A percentile compares a stretch with the other conserved stretches of the same genome.
These are phyloP conservation scores for Monosporascus sp. DNA, from an alignment of 2,329 filamentous ascomycete species.

Conservation along the genomic window DNA sequence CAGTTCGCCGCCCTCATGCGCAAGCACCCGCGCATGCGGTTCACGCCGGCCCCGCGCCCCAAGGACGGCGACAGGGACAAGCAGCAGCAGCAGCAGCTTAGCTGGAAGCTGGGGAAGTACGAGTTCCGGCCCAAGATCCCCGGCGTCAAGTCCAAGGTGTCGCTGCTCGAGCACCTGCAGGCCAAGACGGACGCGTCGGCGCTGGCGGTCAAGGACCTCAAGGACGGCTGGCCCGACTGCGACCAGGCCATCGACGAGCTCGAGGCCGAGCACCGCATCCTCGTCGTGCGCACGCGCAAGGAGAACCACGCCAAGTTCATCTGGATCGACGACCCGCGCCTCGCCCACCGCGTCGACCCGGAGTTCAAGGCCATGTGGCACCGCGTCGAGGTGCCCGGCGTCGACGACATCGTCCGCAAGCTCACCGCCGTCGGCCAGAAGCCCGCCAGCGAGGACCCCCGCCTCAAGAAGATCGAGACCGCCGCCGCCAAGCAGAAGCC, in stretches of 20 bases:
- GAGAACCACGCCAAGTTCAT: conserved; percentile 81
- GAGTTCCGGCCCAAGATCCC: conserved; percentile 76
- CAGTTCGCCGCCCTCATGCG: conserved; percentile 65
- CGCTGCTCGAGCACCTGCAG: conserved; percentile 78
- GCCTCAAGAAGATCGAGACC: conserved; percentile 46
- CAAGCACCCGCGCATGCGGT: conserved; percentile 55
- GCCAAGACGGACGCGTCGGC: conserved; percentile 75
- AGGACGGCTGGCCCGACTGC: conserved; percentile 91
- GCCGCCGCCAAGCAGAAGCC: conserved; percentile 62
- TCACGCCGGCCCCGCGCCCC: conserved; percentile 51
- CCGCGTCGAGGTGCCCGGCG: conserved; percentile 69
- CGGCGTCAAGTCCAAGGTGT: conserved; percentile 70
- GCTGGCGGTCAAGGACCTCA: conserved; percentile 81
- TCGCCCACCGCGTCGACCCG: conserved; percentile 69
- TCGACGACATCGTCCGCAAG: conserved; percentile 68
- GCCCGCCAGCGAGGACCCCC: conserved; percentile 76
- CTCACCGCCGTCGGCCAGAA: conserved; percentile 75
- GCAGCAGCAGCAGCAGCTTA: conserved; percentile 45
- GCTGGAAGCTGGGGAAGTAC: conserved; percentile 68
- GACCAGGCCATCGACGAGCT: conserved; percentile 72
- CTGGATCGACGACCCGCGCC: conserved; percentile 80
- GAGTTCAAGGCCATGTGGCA: conserved; percentile 85
- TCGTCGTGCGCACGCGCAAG: conserved; percentile 89
- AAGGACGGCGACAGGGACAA: background rate
- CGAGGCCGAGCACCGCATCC: conserved; percentile 71